Conservation (phyloP, 1,284 basidiomycete species). For the Sutorius eximius region DNA sequence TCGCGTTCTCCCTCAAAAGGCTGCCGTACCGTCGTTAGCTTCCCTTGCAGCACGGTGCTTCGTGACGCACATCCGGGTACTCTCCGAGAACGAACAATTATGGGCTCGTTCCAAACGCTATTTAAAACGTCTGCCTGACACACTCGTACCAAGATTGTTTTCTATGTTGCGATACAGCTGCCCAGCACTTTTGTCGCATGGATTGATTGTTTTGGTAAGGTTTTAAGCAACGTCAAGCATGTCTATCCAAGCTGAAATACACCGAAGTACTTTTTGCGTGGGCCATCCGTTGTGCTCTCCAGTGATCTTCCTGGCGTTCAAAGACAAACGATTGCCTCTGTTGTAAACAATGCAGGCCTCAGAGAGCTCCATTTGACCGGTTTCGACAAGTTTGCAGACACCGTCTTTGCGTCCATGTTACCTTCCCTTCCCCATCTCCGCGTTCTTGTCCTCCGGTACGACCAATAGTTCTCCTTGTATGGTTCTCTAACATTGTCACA, state of each 20-base stretch:
- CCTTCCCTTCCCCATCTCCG: slow-evolving; percentile 45
- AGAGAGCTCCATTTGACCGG: slow-evolving; percentile 50
- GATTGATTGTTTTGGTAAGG: slow-evolving; percentile 55
- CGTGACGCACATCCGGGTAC: slow-evolving; percentile 42
- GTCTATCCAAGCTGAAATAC: background rate
- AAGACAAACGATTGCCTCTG: slow-evolving; percentile 48
- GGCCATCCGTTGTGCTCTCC: slow-evolving; percentile 48
- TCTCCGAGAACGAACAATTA: slow-evolving; percentile 39
- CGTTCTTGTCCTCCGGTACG: slow-evolving; percentile 54
- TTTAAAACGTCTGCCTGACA: slow-evolving; percentile 55
- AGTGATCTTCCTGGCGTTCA: slow-evolving; percentile 54
- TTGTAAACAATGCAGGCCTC: slow-evolving; percentile 43
- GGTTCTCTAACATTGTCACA: slow-evolving; percentile 30
- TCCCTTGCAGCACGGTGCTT: slow-evolving; percentile 54
- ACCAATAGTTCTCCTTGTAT: background rate
- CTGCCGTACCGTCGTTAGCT: slow-evolving; percentile 44
- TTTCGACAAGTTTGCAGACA: slow-evolving; percentile 54
- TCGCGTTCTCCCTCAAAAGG: slow-evolving; percentile 36
- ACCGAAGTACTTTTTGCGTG: slow-evolving; percentile 61
- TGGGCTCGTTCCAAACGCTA: slow-evolving; percentile 43
- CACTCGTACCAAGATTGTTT: slow-evolving; percentile 50
- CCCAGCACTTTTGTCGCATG: slow-evolving; percentile 52
- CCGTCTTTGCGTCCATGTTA: slow-evolving; percentile 50
- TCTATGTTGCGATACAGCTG: slow-evolving; percentile 47
- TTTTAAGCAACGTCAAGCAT: background rate